phyloP scores from a whole-genome alignment of 2,329 filamentous ascomycete genomes.

The Alternaria novae-zelandiae region DNA sequence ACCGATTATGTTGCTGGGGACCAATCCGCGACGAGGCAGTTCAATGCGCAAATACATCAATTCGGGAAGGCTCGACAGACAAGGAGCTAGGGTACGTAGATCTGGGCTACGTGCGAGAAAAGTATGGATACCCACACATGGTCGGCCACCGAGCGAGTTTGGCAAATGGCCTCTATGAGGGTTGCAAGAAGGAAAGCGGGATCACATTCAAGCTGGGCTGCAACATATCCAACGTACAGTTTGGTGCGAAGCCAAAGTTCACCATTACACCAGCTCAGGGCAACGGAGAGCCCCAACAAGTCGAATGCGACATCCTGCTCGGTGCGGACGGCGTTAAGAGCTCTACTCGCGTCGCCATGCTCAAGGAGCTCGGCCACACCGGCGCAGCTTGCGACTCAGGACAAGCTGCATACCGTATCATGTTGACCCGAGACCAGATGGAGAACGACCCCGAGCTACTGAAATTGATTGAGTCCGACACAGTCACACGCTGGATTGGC shows the following conservation, averaged over 20 bases:
- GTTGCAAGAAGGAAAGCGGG: constrained; percentile 65
- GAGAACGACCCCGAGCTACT: constrained; percentile 70
- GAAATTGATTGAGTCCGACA: constrained; percentile 69
- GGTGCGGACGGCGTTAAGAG: constrained; percentile 59
- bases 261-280: constrained; percentile 62
- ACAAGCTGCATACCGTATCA: constrained; percentile 80
- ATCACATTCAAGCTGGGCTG: constrained; percentile 74
- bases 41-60: constrained; percentile 73
- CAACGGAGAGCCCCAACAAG: constrained; percentile 58
- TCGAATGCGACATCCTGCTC: constrained; percentile 57
- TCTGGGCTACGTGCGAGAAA: constrained; percentile 69
- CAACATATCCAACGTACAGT: constrained; percentile 61
- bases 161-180: constrained; percentile 71
- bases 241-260: constrained; percentile 65
- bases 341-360: constrained; percentile 57
- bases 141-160: constrained; percentile 78
- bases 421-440: constrained; percentile 74
- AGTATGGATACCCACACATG: constrained; percentile 79
- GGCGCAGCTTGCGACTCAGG: constrained; percentile 71
- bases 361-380: constrained; percentile 58
- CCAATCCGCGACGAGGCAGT: constrained; percentile 74
- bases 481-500: constrained; percentile 77
- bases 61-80: constrained; percentile 73
- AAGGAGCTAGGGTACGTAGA: constrained; percentile 73
- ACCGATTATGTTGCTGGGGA: constrained; percentile 74